A percentile compares a stretch with the other conserved stretches of the same genome.
Evolutionary conservation across 176 grass and related monocot genomes (phyloP).

Genomic region (Musa schizocarpa): DNA sequence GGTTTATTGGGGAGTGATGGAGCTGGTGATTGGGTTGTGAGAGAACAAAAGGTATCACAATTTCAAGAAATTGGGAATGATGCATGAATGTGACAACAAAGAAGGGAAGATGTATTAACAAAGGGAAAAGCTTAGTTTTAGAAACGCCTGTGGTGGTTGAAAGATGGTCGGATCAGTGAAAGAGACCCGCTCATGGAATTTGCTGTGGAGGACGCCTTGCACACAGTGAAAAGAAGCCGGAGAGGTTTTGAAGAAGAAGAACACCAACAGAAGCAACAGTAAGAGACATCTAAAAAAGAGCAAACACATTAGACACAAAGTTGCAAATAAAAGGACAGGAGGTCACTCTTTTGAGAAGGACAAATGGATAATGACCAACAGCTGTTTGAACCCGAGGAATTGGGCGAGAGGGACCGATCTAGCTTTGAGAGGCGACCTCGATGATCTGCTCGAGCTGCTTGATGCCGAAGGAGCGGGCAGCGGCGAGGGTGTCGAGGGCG

Average conservation of each 20-base stretch:
- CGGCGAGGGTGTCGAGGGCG: constrained; percentile 70
- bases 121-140: no score
- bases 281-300: not conserved
- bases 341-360: no score
- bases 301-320: not conserved
- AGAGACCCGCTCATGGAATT: constrained; percentile 1
- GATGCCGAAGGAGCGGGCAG: constrained; percentile 77
- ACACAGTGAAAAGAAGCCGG: no score
- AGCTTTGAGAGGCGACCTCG: constrained; percentile 31
- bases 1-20: not conserved
- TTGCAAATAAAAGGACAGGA: not conserved
- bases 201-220: not conserved
- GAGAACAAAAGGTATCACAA: constrained; percentile 15
- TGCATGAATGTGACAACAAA: constrained; percentile 7
- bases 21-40: not conserved
- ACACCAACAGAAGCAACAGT: not conserved
- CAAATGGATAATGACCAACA: not conserved
- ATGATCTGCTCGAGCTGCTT: constrained; percentile 87
- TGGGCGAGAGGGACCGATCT: no score
- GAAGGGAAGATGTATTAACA: no score
- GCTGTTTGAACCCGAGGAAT: not conserved
- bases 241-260: not conserved
- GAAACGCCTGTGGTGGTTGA: no score
- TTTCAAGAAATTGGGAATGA: constrained; percentile 43
- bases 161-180: no score